Base-by-base conservation (phyloP, 2,329 filamentous ascomycete genomes). In the Diaporthe sp. region DNA sequence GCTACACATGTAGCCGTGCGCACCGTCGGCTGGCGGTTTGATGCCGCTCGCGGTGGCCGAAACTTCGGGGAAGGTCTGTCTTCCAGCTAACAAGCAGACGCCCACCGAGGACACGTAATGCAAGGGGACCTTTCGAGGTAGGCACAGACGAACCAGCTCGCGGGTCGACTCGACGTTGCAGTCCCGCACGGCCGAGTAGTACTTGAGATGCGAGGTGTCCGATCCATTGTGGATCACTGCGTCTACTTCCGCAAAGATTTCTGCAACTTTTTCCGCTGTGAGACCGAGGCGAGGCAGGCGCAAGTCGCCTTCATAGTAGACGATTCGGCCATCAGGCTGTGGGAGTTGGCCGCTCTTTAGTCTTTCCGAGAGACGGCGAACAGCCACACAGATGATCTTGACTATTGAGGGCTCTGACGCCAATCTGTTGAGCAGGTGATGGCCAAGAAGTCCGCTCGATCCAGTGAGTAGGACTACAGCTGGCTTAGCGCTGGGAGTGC, bases 201-300 rank as follows among this genome's bases (percentile, higher is more conserved):
- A 79, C 37, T 87, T 83, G 77, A 81, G 72, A 78, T 81, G 86
- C 8, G 80, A 84, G n/a, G 81, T 80, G 37, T 85, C 83, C 15
- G 87, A 86, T 8, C 86, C 89, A 67, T 82, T 84, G 79, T 90
- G 92, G 34, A 94, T 87, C 61, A 93, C 86, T 19, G 81, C 78
- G 34, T 84, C 79, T 0, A 78, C 77, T 8, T 80, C 55, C 7
- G 74, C 19, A 28, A 73, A 73, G 12, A 79, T 39, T 10, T 25
- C n/a, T 25, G 42, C 6, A 13, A 74, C 75, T 3, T 75, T 51
- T 9, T 71, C 72, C 22, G 28, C 34, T 1, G 72, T 61, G 2
- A 82, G 79, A 0, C 81, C 80, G 0, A 83, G 71, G 2, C 58
- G 39, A 0, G 79, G 78, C 3, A 28, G 13, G 4, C 71, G 25